Evolutionary conservation across 176 grass and related monocot species (phyloP), one percentile per base, ranked within the genome.

Genomic region (Eremochloa ophiuroides): DNA sequence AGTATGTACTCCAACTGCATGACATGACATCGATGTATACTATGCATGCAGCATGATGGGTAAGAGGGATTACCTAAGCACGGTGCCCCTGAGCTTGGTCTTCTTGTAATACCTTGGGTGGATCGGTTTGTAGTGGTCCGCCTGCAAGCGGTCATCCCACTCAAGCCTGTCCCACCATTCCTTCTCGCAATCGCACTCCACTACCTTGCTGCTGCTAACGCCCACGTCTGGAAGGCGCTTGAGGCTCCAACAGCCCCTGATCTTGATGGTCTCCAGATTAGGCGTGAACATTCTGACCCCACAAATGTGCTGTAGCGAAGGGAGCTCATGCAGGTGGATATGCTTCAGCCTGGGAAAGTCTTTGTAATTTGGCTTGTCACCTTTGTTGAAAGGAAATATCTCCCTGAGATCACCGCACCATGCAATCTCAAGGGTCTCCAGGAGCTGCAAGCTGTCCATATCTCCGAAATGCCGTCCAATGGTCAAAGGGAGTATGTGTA

Each of bases 231-330:
- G 83, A 34, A 85, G 23, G 7, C 31, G 41, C 2, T 0, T 78
- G n/a, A 85, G 75, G 75, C 83, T 85, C 83, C 83, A 85, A 12
- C 83, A 79, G 2, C 66, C 83, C 17, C 31, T 79, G 11, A 79
- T 71, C n/a, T 78, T 85, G 15, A 85, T 1, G 0, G 75, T 78
- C 31, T 85, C 5, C 3, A 85, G 75, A 17, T 2, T 17, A 17
- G 75, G 83, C 0, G 83, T 4, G 0, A 31, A 23, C 66, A 85
- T 37, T 11, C 11, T 40, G 10, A 2, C 10, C 15, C 16, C 7
- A 33, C 74, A 85, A 16, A 79, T 71, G n/a, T 3, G 4, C 4
- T 38, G 75, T 35, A 85, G 83, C 15, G 2, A 72, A 6, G 83
- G 83, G 41, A 85, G 66, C 68, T 79, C 75, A 7, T 50, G 67